A percentile compares a stretch with the other conserved stretches of the same genome.
Evolutionary conservation across 495 filamentous ascomycete species (phyloP).

Genomic region (Trichoderma erinaceum): DNA sequence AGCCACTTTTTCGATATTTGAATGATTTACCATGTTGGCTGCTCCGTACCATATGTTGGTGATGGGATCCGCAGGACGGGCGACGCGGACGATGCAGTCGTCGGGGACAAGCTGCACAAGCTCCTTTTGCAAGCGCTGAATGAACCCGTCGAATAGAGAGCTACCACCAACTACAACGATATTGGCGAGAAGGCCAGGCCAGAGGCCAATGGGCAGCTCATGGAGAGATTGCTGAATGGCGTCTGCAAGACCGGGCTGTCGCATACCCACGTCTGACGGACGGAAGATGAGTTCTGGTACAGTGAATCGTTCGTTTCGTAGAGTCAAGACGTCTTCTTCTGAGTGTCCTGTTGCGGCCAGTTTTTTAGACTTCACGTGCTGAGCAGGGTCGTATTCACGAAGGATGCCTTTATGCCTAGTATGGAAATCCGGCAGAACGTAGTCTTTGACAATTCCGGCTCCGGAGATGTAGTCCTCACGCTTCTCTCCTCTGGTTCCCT

Average conservation of each 20-base stretch:
- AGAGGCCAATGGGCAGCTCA: conserved; percentile 67
- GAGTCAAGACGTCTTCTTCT: conserved; percentile 74
- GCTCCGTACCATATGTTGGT: conserved; percentile 81
- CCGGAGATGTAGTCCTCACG: conserved; percentile 38
- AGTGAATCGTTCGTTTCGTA: conserved; percentile 86
- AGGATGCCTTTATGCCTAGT: conserved; percentile 63
- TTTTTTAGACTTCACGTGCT: conserved; percentile 52
- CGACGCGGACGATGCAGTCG: conserved; percentile 70
- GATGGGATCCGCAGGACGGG: conserved; percentile 66
- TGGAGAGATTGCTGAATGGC: conserved; percentile 74
- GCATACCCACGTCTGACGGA: conserved; percentile 80
- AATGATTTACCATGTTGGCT: conserved; percentile 64
- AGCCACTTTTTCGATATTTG: conserved; percentile 53
- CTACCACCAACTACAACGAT: conserved; percentile 88
- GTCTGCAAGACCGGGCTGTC: conserved; percentile 75
- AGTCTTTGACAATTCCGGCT: conserved; percentile 82
- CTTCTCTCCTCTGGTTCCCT: conserved; percentile 57
- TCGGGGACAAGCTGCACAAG: conserved; percentile 66
- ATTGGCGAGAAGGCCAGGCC: conserved; percentile 77
- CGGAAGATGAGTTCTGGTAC: conserved; percentile 88
- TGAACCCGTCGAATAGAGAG: conserved; percentile 69
- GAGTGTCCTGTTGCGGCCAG: conserved; percentile 47
- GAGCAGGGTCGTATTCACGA: conserved; percentile 65
- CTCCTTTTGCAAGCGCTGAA: conserved; percentile 74
- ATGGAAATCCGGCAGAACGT: conserved; percentile 89